A percentile compares a stretch with the other conserved stretches of the same genome.
phyloP scores from a whole-genome alignment of 1,284 basidiomycete species.

The Cutaneotrichosporon sp. region DNA sequence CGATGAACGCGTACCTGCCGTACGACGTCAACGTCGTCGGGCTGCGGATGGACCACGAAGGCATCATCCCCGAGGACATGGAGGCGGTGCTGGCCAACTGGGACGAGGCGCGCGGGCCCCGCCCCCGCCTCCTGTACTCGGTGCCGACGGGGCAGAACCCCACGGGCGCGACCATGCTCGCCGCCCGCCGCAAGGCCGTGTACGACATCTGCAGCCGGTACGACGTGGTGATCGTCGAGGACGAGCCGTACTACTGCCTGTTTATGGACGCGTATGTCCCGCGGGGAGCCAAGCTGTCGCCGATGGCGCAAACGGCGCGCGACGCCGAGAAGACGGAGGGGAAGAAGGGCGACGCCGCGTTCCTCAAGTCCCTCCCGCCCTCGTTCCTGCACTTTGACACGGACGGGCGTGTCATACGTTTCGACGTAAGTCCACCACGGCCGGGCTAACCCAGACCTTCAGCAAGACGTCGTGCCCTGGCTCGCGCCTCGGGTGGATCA shows the following conservation, averaged over 20 bases:
- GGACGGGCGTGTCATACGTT: conserved; percentile 52
- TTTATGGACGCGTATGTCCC: conserved; percentile 16
- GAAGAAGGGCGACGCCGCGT: conserved; percentile 46
- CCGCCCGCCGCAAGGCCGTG: conserved; percentile 69
- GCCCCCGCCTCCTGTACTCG: conserved; percentile 67
- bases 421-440: conserved; percentile 44
- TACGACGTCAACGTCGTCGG: conserved; percentile 38
- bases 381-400: conserved; percentile 64
- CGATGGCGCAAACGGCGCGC: conserved; percentile 45
- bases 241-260: conserved; percentile 81
- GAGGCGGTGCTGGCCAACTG: conserved; percentile 65
- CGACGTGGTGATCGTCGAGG: conserved; percentile 73
- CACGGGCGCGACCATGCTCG: conserved; percentile 70
- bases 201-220: conserved; percentile 78
- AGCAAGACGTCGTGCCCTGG: conserved; percentile 81
- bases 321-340: conserved; percentile 48
- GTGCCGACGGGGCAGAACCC: conserved; percentile 65
- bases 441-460: conserved; percentile 58
- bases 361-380: conserved; percentile 59
- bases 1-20: conserved; percentile 49
- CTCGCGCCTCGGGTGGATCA: conserved; percentile 75
- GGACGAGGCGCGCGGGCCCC: conserved; percentile 59
- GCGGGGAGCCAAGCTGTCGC: conserved; percentile 27
- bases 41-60: conserved; percentile 70
- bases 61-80: conserved; percentile 66